These are phyloP conservation scores for Hibiscus syriacus DNA, from an alignment of 345 rosid species.

Conservation along the genomic window DNA sequence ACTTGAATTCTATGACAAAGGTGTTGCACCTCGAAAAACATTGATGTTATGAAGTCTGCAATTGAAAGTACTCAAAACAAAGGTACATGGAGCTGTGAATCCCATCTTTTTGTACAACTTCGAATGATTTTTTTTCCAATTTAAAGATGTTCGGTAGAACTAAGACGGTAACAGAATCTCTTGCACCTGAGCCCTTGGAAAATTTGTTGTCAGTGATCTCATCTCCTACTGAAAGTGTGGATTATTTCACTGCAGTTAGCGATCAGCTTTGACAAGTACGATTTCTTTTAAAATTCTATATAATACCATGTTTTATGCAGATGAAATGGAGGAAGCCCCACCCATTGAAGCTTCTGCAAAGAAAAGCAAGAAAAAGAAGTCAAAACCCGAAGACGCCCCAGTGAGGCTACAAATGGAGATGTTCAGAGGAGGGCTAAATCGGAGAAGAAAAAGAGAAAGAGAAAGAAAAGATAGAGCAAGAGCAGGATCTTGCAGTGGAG, in stretches of 20 bases:
- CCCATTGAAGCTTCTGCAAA: conserved; percentile 35
- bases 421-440: conserved; percentile 23
- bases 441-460: conserved; percentile 43
- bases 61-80: conserved; percentile 37
- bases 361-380: conserved; percentile 61
- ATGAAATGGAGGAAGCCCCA: conserved; percentile 37
- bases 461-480: conserved; percentile 43
- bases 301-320: conserved; percentile 10
- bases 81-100: conserved; percentile 30
- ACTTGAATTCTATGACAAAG: conserved; percentile 87
- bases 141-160: not conserved
- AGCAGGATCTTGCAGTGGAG: conserved; percentile 18
- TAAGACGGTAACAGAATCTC: not conserved
- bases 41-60: conserved; percentile 89
- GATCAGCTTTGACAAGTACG: not conserved
- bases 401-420: conserved; percentile 17
- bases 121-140: not conserved
- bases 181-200: not conserved
- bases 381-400: conserved; percentile 27
- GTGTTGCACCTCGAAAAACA: conserved; percentile 89
- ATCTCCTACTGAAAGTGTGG: not conserved
- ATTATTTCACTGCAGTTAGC: not conserved
- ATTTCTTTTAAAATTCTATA: not conserved
- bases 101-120: not conserved
- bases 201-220: not conserved